Base-by-base conservation (phyloP, 2,329 filamentous ascomycete species). In the Cryphonectria naterciae region DNA sequence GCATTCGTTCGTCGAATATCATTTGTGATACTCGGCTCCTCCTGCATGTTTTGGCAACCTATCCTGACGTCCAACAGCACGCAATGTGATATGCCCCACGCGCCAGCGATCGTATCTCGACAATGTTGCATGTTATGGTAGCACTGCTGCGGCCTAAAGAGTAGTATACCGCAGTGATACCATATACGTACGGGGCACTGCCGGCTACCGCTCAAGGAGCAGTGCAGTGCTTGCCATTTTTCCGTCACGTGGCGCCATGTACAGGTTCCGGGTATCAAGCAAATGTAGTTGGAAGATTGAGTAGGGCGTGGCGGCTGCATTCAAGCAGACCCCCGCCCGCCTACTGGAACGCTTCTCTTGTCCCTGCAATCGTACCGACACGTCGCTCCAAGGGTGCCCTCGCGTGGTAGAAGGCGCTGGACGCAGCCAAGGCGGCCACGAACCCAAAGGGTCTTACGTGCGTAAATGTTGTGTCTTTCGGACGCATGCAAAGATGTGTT, bases 41-140 rank as follows among this genome's bases (percentile, higher is more conserved):
- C 49, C 65, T 35, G 65, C 32, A 37, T 67, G 64, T 67, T 67
- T 56, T 25, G 32, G 32, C 52, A 32, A 15, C 25, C 46, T 41
- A 35, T 10, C 35, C 49, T 35, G 35, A 19, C n/a, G 32, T 39
- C n/a, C 10, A 28, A 32, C n/a, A 35, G 54, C 15, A 32, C 58
- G 52, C 46, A n/a, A 39, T 37, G 32, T 37, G 11, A 39, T 32
- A 39, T 49, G 64, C 46, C 6, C 10, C 46, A 39, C 64, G 28
- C 64, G 43, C 10, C 41, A 19, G 63, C 52, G 17, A 56, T 17
- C 11, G 13, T 10, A 28, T 39, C 6, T 17, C 10, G 22, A 11
- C 28, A 17, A 22, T 35, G 43, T 32, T 54, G 28, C 64, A 41
- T 54, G 22, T 46, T 54, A 7, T 22, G 39, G 17, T 22, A 35